phyloP scores from a whole-genome alignment of 2,329 filamentous ascomycete genomes.

The Penicillium vulpinum region DNA sequence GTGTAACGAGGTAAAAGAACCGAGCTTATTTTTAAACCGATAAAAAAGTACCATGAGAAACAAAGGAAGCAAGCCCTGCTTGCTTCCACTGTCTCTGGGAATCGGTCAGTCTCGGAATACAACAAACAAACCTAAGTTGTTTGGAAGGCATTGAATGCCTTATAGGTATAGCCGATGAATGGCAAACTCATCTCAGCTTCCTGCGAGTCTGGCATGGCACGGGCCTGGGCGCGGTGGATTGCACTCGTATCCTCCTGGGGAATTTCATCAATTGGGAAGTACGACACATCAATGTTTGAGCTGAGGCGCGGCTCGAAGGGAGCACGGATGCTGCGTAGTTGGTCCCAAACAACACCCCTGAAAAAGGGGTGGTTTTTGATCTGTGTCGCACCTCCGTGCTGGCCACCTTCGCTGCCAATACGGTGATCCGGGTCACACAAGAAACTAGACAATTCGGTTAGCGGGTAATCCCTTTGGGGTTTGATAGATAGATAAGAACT shows the following conservation, averaged over 20 bases:
- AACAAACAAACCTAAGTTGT: slow-evolving; percentile 31
- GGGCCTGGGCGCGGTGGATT: slow-evolving; percentile 77
- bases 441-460: slow-evolving; percentile 58
- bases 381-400: slow-evolving; percentile 73
- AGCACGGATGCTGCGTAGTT: slow-evolving; percentile 85
- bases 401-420: slow-evolving; percentile 67
- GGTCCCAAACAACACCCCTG: slow-evolving; percentile 93
- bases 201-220: slow-evolving; percentile 71
- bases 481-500: slow-evolving; percentile 28
- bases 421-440: slow-evolving; percentile 93
- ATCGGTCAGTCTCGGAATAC: slow-evolving; percentile 17
- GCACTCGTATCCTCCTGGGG: slow-evolving; percentile 94
- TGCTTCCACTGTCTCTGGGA: slow-evolving; percentile 20
- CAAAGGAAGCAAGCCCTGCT: slow-evolving; percentile 36
- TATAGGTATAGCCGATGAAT: slow-evolving; percentile 96
- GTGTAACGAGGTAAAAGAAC: slow-evolving; percentile 25
- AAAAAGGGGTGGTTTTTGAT: slow-evolving; percentile 96
- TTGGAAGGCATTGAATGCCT: slow-evolving; percentile 78
- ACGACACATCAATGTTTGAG: slow-evolving; percentile 92
- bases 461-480: slow-evolving; percentile 26
- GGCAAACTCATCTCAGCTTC: slow-evolving; percentile 93
- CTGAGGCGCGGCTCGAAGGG: slow-evolving; percentile 93
- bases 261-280: slow-evolving; percentile 98
- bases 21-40: slow-evolving; percentile 20
- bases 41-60: slow-evolving; percentile 22